phyloP scores from a whole-genome alignment of 2,329 filamentous ascomycete species.

The Paracorniculantispora psalliotae region DNA sequence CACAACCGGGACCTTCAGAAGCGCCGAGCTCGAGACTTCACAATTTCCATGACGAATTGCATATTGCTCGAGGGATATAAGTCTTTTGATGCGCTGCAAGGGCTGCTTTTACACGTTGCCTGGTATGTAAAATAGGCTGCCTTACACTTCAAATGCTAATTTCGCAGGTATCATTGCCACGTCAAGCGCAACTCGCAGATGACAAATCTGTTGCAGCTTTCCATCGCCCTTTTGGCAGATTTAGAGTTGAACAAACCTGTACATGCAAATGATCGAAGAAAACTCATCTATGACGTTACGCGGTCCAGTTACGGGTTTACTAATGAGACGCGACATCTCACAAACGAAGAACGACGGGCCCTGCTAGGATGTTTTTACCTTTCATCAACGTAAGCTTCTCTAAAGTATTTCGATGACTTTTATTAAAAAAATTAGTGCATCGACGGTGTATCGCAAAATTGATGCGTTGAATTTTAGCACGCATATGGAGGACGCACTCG shows the following conservation, averaged over 20 bases:
- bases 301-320: constrained; percentile 8
- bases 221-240: constrained; percentile 4
- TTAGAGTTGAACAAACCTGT: constrained; percentile 10
- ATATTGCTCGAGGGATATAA: constrained; percentile 6
- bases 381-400: constrained; percentile 7
- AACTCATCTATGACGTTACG: not conserved
- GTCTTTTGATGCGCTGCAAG: constrained; percentile 6
- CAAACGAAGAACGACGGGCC: constrained; percentile 8
- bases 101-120: constrained; percentile 2
- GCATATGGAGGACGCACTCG: constrained; percentile 4
- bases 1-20: constrained; percentile 6
- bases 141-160: not conserved
- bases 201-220: constrained; percentile 7
- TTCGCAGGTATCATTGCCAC: constrained; percentile 10
- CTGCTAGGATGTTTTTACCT: constrained; percentile 9
- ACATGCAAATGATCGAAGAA: constrained; percentile 7
- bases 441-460: constrained; percentile 4
- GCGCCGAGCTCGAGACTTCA: constrained; percentile 4
- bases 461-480: not conserved
- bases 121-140: not conserved
- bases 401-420: not conserved
- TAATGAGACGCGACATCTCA: not conserved
- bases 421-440: not conserved
- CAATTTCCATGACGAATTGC: not conserved
- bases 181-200: constrained; percentile 9